Evolutionary conservation across 148 eudicot genomes (phyloP).

Genomic region (Arbutus unedo): DNA sequence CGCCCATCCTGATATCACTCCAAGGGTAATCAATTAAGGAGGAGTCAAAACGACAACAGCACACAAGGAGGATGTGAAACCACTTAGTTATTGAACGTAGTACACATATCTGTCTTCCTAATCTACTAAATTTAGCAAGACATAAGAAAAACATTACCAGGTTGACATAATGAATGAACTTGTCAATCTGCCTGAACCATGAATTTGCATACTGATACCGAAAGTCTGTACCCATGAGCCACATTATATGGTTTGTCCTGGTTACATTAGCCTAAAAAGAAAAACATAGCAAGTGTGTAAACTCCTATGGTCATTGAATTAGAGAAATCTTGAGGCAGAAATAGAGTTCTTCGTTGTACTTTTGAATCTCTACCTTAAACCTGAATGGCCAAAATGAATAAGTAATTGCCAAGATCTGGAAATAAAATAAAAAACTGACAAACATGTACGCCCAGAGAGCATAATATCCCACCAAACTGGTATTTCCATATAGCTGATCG

Average conservation of each 20-base stretch:
- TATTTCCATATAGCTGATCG: background rate
- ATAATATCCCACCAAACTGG: background rate
- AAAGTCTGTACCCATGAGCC: conserved; percentile 79
- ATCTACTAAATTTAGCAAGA: background rate
- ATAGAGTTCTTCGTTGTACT: background rate
- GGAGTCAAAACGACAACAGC: background rate
- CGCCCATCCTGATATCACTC: conserved; percentile 61
- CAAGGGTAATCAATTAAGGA: conserved; percentile 12
- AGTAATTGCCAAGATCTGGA: background rate
- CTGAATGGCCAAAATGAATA: background rate
- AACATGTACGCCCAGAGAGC: background rate
- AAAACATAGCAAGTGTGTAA: background rate
- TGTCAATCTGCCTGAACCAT: conserved; percentile 84
- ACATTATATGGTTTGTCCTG: conserved; percentile 77
- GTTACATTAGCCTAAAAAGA: conserved; percentile 63
- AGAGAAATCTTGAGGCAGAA: background rate
- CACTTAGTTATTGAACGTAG: conserved; percentile 6
- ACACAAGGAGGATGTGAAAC: background rate
- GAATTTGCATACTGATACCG: conserved; percentile 75
- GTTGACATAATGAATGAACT: conserved; percentile 72
- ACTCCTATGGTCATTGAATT: background rate
- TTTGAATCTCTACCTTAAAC: background rate
- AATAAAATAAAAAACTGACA: background rate
- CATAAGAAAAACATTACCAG: conserved; percentile 34
- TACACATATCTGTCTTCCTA: background rate